phyloP scores from a whole-genome alignment of 495 filamentous ascomycete species.

The Daldinia loculata region DNA sequence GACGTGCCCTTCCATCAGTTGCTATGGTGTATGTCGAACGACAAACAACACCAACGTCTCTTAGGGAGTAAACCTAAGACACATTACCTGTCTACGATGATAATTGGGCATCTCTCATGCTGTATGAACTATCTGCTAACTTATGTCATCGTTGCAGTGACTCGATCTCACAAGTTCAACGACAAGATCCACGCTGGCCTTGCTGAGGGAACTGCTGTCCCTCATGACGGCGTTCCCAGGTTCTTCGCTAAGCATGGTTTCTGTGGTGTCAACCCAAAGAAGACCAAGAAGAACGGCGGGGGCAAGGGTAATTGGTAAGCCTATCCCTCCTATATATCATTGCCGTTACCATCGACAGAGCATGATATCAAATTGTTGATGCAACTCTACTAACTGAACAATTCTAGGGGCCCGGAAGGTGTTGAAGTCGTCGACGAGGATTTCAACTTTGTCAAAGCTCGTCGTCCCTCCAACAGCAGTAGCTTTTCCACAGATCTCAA shows the following conservation, averaged over 20 bases:
- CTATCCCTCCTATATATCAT: conserved; percentile 4
- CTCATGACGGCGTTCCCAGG: conserved; percentile 80
- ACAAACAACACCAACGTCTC: conserved; percentile 22
- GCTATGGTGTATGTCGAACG: conserved; percentile 9
- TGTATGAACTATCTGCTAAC: conserved; percentile 33
- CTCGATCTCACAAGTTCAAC: conserved; percentile 90
- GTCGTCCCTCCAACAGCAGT: conserved; percentile 92
- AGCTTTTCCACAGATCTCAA: conserved; percentile 94
- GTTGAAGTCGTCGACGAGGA: conserved; percentile 82
- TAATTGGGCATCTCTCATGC: not conserved
- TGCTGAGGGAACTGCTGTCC: conserved; percentile 66
- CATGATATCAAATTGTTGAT: not conserved
- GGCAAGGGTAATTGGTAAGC: conserved; percentile 94
- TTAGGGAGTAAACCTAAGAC: conserved; percentile 2
- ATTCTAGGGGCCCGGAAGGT: conserved; percentile 78
- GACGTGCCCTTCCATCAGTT: conserved; percentile 21
- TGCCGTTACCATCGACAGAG: too few relatives aligned
- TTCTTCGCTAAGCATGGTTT: conserved; percentile 92
- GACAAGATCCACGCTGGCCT: conserved; percentile 84
- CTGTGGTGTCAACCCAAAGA: conserved; percentile 82
- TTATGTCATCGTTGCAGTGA: conserved; percentile 68
- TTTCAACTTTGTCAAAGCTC: conserved; percentile 83
- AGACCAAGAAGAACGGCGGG: conserved; percentile 94
- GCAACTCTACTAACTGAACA: conserved; percentile 8
- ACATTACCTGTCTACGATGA: not conserved